A percentile compares a stretch with the other conserved stretches of the same genome.
These are phyloP conservation scores for Endoconidiophora laricicola DNA, from an alignment of 2,329 filamentous ascomycete genomes.

Conservation along the genomic window DNA sequence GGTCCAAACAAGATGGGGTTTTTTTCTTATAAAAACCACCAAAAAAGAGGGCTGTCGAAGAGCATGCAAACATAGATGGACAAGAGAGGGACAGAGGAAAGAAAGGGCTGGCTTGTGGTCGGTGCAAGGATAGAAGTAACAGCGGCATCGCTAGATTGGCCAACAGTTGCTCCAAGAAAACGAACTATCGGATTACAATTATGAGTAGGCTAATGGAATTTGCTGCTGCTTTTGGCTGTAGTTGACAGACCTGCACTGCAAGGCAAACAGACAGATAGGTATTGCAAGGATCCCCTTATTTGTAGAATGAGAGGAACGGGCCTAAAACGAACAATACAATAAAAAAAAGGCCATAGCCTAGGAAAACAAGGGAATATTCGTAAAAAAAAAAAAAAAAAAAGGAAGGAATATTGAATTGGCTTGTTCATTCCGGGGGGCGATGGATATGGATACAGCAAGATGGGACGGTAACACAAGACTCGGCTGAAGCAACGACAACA, in stretches of 20 bases:
- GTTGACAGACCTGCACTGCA: too few relatives aligned
- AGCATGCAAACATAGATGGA: background rate
- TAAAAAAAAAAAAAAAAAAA: background rate
- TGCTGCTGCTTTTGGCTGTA: too few relatives aligned
- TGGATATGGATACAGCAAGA: slow-evolving; percentile 2
- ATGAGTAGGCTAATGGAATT: too few relatives aligned
- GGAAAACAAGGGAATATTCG: background rate
- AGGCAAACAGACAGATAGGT: background rate
- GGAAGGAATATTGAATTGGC: background rate
- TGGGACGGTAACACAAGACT: slow-evolving; percentile 11
- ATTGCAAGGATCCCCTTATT: background rate
- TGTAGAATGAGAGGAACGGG: background rate
- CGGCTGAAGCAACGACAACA: background rate
- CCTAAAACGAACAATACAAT: background rate
- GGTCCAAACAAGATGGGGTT: too few relatives aligned
- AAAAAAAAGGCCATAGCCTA: background rate
- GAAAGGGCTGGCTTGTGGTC: background rate
- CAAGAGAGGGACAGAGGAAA: background rate
- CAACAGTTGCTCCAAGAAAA: too few relatives aligned
- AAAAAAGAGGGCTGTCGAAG: background rate
- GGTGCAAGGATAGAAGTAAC: slow-evolving; percentile 1
- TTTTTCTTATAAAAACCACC: too few relatives aligned
- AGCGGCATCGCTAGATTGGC: background rate
- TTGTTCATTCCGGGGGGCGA: background rate
- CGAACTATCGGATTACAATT: too few relatives aligned